A percentile compares a stretch with the other conserved stretches of the same genome.
Conservation (phyloP, 305 asterid species). For the Rubia occidens region DNA sequence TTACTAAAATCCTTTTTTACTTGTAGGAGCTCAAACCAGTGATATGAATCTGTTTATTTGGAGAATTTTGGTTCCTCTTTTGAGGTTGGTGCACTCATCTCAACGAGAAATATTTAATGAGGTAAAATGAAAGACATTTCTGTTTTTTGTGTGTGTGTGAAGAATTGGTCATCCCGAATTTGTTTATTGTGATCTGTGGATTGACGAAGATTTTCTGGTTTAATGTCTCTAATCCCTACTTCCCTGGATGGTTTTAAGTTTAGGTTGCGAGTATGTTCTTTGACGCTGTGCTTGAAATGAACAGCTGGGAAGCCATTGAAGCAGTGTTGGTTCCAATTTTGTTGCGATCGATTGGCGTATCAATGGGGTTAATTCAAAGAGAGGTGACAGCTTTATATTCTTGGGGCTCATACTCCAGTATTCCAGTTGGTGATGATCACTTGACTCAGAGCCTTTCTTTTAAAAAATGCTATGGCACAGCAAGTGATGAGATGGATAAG, state of each 20-base stretch:
- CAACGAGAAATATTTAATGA: slow-evolving; percentile 47
- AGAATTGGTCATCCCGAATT: neutral
- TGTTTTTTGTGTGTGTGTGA: neutral
- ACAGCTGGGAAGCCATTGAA: slow-evolving; percentile 68
- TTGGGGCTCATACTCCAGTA: slow-evolving; percentile 37
- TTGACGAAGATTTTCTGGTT: slow-evolving; percentile 14
- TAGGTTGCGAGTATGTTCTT: slow-evolving; percentile 65
- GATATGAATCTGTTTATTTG: slow-evolving; percentile 47
- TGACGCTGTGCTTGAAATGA: slow-evolving; percentile 50
- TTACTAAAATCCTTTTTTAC: slow-evolving; percentile 8
- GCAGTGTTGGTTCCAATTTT: slow-evolving; percentile 55
- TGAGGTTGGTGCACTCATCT: slow-evolving; percentile 45
- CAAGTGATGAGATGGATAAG: slow-evolving; percentile 22
- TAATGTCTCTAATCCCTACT: slow-evolving; percentile 8
- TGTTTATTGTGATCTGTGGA: slow-evolving; percentile 7
- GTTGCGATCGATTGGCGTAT: slow-evolving; percentile 57
- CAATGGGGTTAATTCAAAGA: slow-evolving; percentile 56
- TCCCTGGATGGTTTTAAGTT: slow-evolving; percentile 18
- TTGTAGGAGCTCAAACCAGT: slow-evolving; percentile 40
- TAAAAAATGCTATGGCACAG: slow-evolving; percentile 25
- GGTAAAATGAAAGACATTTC: slow-evolving; percentile 31
- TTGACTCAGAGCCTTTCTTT: slow-evolving; percentile 20
- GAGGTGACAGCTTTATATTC: slow-evolving; percentile 41
- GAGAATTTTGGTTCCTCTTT: slow-evolving; percentile 59
- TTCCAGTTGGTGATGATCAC: slow-evolving; percentile 25